Percentiles rank a stretch among this genome's conserved stretches.
Conservation (phyloP, 352 stramenopile genomes). For the Phytopythium mirpurense region DNA sequence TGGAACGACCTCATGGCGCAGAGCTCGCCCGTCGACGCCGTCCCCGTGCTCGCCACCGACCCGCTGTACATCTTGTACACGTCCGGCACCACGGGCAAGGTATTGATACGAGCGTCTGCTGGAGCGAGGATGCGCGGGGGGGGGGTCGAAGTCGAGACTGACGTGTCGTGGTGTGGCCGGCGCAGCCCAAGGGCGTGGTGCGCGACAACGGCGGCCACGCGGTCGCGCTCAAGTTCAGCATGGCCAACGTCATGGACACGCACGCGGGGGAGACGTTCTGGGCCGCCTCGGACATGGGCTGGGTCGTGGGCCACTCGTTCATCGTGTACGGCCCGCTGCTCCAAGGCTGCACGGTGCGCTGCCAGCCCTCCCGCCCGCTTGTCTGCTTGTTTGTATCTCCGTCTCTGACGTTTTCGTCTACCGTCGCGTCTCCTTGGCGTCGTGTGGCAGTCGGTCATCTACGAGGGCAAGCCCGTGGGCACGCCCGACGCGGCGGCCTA, state of each 20-base stretch:
- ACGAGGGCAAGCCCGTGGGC: slow-evolving; percentile 87
- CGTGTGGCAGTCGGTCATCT: slow-evolving; percentile 66
- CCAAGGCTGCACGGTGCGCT: slow-evolving; percentile 63
- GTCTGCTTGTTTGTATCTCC: background rate
- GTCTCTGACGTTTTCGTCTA: background rate
- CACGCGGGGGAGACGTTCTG: slow-evolving; percentile 75
- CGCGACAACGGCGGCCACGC: slow-evolving; percentile 73
- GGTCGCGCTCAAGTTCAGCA: slow-evolving; percentile 85
- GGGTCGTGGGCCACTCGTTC: slow-evolving; percentile 87
- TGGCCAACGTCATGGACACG: slow-evolving; percentile 78
- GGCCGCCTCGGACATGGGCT: slow-evolving; percentile 86
- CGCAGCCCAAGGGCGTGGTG: slow-evolving; percentile 68
- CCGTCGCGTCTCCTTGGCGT: background rate
- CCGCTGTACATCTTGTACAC: slow-evolving; percentile 84
- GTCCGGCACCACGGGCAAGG: slow-evolving; percentile 60
- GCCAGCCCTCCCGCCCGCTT: background rate
- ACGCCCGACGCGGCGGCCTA: slow-evolving; percentile 84
- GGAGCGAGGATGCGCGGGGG: no score
- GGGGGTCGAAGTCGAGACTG: background rate
- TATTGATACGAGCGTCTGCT: no score
- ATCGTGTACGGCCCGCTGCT: slow-evolving; percentile 88
- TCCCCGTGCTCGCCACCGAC: slow-evolving; percentile 48
- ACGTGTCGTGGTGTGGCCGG: background rate
- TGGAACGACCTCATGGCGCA: slow-evolving; percentile 50
- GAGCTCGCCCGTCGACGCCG: slow-evolving; percentile 27